Percentiles rank a stretch among this genome's conserved stretches.
These are phyloP conservation scores for Chamaenerion angustifolium DNA, from an alignment of 345 rosid species.

Conservation along the genomic window DNA sequence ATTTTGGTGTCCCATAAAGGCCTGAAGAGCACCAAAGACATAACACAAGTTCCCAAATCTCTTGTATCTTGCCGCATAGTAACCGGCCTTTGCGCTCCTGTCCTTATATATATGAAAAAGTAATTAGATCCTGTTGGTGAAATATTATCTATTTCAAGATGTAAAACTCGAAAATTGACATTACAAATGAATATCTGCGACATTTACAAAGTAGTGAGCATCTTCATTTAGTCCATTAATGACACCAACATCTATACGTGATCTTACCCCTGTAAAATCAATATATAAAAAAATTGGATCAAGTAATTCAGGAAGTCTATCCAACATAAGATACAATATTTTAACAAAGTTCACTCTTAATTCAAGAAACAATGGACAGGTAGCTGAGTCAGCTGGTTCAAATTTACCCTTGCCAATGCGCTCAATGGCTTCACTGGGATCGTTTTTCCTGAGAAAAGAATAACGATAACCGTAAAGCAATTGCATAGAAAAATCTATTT, in stretches of 20 bases:
- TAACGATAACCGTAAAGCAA: background rate
- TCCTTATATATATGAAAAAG: conserved; percentile 10
- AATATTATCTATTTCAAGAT: background rate
- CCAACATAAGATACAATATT: background rate
- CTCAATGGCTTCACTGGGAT: conserved; percentile 72
- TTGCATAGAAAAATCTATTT: background rate
- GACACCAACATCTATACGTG: conserved; percentile 62
- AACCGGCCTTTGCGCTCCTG: conserved; percentile 99
- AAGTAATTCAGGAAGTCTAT: background rate
- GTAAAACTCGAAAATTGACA: conserved; percentile 17
- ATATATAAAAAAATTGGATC: background rate
- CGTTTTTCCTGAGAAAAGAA: conserved; percentile 51
- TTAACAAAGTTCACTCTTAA: too few species aligned
- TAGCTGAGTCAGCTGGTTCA: background rate
- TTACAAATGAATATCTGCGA: conserved; percentile 96
- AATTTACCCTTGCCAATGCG: conserved; percentile 62
- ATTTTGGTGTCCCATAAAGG: conserved; percentile 68
- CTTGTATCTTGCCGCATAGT: conserved; percentile 82
- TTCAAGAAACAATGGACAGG: background rate
- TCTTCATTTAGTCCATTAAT: conserved; percentile 39
- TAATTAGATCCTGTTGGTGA: background rate
- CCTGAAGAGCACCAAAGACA: conserved; percentile 79
- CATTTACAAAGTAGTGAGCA: conserved; percentile 72
- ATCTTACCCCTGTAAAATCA: conserved; percentile 48
- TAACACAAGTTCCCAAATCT: conserved; percentile 76